Evolutionary conservation across 345 rosid species (phyloP).

Genomic region (Murraya koenigii): DNA sequence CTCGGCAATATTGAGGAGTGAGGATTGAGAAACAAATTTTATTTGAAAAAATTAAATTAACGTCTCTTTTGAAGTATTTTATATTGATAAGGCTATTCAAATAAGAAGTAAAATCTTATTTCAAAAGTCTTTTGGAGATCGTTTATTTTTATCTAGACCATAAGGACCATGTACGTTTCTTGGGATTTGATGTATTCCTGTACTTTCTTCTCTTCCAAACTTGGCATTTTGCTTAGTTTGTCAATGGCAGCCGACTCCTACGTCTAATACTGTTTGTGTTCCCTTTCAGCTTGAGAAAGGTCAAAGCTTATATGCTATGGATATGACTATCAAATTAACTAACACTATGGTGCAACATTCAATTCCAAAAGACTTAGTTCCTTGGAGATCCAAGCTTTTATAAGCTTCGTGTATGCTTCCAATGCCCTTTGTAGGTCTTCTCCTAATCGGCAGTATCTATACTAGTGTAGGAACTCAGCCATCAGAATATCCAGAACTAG

Average conservation of each 20-base stretch:
- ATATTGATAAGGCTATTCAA: too few species aligned
- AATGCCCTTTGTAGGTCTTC: constrained; percentile 94
- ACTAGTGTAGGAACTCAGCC: constrained; percentile 54
- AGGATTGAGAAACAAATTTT: too few species aligned
- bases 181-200: neutral
- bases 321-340: constrained; percentile 77
- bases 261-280: constrained; percentile 16
- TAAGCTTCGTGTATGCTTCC: constrained; percentile 94
- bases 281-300: constrained; percentile 70
- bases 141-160: neutral
- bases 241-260: constrained; percentile 5
- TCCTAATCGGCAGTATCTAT: constrained; percentile 69
- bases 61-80: too few species aligned
- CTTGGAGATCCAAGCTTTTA: constrained; percentile 86
- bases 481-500: constrained; percentile 69
- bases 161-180: neutral
- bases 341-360: constrained; percentile 70
- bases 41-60: too few species aligned
- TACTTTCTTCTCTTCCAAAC: neutral
- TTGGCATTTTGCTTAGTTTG: neutral
- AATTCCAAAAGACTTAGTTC: constrained; percentile 61
- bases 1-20: too few species aligned
- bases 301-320: constrained; percentile 82
- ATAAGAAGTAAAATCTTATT: too few species aligned
- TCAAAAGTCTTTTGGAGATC: too few species aligned